Evolutionary conservation across 768 basidiomycete genomes (phyloP).

Genomic region (Rhodosporidiobolus odoratus): DNA sequence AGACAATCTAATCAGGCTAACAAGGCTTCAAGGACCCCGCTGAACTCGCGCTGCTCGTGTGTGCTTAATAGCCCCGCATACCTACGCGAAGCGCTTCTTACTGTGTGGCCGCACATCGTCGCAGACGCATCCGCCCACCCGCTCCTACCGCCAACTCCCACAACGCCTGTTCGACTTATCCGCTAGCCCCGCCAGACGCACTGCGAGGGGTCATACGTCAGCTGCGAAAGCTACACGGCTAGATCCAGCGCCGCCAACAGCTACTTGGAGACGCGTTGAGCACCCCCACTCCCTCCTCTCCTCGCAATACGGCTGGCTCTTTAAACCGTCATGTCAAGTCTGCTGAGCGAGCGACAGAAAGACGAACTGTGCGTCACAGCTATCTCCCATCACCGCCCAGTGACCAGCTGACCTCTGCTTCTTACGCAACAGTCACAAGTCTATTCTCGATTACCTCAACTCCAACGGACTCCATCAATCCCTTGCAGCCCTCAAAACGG

Average conservation of each 20-base stretch:
- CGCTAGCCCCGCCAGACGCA: no score
- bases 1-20: no score
- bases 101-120: no score
- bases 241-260: neutral
- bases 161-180: no score
- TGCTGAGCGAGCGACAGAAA: slow-evolving; percentile 36
- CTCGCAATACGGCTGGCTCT: neutral
- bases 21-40: no score
- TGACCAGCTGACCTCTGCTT: neutral
- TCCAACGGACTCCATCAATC: slow-evolving; percentile 42
- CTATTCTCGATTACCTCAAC: slow-evolving; percentile 48
- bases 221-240: no score
- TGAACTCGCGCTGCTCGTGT: no score
- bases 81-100: no score
- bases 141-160: no score
- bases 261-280: neutral
- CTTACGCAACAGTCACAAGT: slow-evolving; percentile 44
- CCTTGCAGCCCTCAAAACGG: slow-evolving; percentile 39
- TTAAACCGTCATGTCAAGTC: slow-evolving; percentile 17
- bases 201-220: no score
- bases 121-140: no score
- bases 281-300: neutral
- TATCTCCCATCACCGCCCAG: neutral
- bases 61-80: no score
- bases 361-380: slow-evolving; percentile 32